Base-by-base conservation (phyloP, 768 basidiomycete species). In the Cyclocybe aegerita region DNA sequence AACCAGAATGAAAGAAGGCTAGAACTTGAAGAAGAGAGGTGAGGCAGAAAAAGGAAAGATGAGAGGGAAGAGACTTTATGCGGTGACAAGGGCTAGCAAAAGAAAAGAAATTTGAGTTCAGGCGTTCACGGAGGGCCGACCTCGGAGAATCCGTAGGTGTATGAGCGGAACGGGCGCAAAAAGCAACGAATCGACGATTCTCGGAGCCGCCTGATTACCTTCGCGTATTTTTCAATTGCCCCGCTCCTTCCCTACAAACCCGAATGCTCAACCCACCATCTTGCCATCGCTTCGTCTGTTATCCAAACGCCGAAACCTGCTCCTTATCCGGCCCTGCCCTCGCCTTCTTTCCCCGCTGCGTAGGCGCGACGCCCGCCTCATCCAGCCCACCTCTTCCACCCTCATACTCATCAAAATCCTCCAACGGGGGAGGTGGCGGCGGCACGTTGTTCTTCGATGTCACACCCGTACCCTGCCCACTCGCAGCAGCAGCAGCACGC, bases 401-500 rank as follows among this genome's bases (percentile, higher is more conserved):
- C 16, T 59, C 54, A 16, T 65, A 63, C 29, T 53, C 62, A 17
- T 61, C 59, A 16, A 56, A 54, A 8, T 60, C 60, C 49, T 60
- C 61, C 39, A 41, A 46, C 10, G 51, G 48, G 8, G 51, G 54
- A 29, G 60, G 51, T 1, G 59, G 60, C 30, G 44, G 48, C 9
- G 53, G 55, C 29, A 39, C 51, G 50, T 49, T 56, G 50, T 56
- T 60, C 42, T 37, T 40, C 39, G 46, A 49, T 48, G 49, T 58
- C 39, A 43, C 63, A 60, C 52, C 67, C 62, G n/a, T n/a, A n/a
- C 49, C 61, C 38, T 54, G 66, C 43, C 67, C 74, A 60, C 72
- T 68, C 39, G 66, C 75, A 44, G 65, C 73, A 44, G 65, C 65
- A 15, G 85, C 84, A 10, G 85, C 83, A 12, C 87, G 70, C 70